Evolutionary conservation across 2,329 filamentous ascomycete species (phyloP).

Genomic region (Pseudocercospora macadamiae): DNA sequence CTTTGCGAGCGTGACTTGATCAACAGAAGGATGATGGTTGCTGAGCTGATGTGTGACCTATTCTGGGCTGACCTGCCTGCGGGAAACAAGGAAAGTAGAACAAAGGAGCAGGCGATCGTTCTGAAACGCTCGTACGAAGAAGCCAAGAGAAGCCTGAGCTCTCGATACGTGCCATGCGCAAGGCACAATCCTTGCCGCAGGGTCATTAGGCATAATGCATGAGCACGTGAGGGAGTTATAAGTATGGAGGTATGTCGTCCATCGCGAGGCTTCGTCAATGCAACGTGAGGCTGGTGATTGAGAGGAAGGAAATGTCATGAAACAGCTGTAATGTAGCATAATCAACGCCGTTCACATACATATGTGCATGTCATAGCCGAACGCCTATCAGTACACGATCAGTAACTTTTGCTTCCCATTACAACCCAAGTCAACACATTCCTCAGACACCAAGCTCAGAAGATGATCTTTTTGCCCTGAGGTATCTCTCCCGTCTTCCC

Average conservation of each 20-base stretch:
- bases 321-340: no score
- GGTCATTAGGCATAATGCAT: background rate
- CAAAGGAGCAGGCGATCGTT: slow-evolving; percentile 2
- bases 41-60: no score
- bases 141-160: no score
- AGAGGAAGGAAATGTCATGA: no score
- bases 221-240: background rate
- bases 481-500: background rate
- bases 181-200: background rate
- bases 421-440: background rate
- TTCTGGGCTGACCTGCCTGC: background rate
- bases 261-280: no score
- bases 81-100: slow-evolving; percentile 3
- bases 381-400: background rate
- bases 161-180: no score
- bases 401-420: background rate
- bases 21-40: background rate
- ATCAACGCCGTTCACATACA: no score
- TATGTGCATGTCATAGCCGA: no score
- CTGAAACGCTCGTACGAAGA: background rate
- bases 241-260: no score
- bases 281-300: background rate
- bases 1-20: slow-evolving; percentile 5
- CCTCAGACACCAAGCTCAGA: background rate
- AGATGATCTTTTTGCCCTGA: background rate